Percentiles rank a stretch among this genome's conserved stretches.
These are phyloP conservation scores for Neurospora sp. DNA, from an alignment of 495 filamentous ascomycete species.

Conservation along the genomic window DNA sequence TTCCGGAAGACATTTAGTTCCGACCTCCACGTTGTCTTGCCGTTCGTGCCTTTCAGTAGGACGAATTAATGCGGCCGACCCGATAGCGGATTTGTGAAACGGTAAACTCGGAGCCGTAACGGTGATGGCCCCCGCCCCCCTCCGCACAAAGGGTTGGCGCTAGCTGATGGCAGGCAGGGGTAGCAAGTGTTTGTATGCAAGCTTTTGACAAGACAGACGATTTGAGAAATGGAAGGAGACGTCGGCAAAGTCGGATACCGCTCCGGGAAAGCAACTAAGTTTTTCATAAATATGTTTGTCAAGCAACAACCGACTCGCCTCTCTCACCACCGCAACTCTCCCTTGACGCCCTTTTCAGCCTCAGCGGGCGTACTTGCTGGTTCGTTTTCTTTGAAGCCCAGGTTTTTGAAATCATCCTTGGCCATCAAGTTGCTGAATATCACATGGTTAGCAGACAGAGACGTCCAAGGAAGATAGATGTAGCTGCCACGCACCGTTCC, in stretches of 20 bases:
- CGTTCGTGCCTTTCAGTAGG: background rate
- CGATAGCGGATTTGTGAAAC: background rate
- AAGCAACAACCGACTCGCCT: background rate
- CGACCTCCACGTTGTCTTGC: background rate
- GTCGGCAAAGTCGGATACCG: background rate
- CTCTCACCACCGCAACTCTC: conserved; percentile 34
- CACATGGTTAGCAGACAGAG: background rate
- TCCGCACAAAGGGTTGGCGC: background rate
- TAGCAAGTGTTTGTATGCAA: background rate
- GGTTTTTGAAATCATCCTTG: conserved; percentile 82
- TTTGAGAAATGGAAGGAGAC: background rate
- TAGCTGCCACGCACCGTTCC: conserved; percentile 60
- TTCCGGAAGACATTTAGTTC: background rate
- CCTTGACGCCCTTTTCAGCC: conserved; percentile 28
- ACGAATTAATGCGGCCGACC: background rate
- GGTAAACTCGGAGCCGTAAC: background rate
- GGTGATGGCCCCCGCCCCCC: background rate
- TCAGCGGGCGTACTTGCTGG: conserved; percentile 3
- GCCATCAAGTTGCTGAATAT: conserved; percentile 86
- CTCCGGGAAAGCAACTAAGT: background rate
- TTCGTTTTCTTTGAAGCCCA: conserved; percentile 51
- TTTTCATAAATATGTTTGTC: background rate
- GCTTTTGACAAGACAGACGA: background rate
- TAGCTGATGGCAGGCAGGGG: background rate
- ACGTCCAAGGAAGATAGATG: background rate